Evolutionary conservation across 768 basidiomycete species (phyloP), one percentile per base, ranked within the genome.

Genomic region (Mycena epipterygia): DNA sequence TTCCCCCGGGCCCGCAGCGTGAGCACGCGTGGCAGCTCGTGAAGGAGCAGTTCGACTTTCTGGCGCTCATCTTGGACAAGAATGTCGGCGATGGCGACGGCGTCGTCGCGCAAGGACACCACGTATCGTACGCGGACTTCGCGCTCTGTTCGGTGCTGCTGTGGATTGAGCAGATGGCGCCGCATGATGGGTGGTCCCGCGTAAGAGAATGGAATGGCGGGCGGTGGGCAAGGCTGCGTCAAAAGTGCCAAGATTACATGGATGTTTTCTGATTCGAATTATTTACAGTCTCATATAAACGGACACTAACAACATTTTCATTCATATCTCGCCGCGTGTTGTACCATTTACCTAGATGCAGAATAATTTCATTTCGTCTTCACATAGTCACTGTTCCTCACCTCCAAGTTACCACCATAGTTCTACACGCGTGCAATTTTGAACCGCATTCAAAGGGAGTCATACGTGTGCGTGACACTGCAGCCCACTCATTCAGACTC

Each of bases 41-140:
- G 11, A 82, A 83, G 68, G 80, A 84, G 37, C 85, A 86, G 64
- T 88, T 88, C 67, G 71, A 85, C 30, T 83, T 84, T 41, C 75
- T 88, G 4, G 84, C 87, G 2, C 49, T 67, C 14, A 75, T 88
- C 8, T 78, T 89, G 4, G 84, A 86, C 68, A 87, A 85, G 73
- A 88, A 88, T 61, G 65, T 71, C 1, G 79, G 79, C 0, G 86
- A 85, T 21, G 83, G 83, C 7, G 84, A 87, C 61, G 86, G 85
- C 2, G 75, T 84, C 23, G 85, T 88, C 16, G 83, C 76, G 9
- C 84, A 84, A 80, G 88, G 88, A 1, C 79, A 79, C n/a, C 85
- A 85, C 39, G 77, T 88, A 29, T 85, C 85, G 4, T 87, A 88
- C 63, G 87, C 86, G 11, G 88, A 89, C 65, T 88, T 89, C 69